Base-by-base conservation (phyloP, 116 monocot genomes). In the Zostera marina region DNA sequence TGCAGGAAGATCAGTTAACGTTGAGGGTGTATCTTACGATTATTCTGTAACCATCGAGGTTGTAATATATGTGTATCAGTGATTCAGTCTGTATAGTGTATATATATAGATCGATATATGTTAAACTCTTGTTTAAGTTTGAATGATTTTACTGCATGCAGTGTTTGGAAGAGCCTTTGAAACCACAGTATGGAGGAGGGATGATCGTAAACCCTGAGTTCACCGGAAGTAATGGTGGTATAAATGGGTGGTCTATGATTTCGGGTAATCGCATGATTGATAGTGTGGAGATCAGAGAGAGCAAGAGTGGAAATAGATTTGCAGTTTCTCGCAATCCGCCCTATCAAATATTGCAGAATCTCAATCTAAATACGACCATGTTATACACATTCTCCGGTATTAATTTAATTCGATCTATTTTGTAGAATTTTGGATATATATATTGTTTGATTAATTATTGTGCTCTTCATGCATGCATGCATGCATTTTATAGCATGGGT, bases 341-440 rank as follows among this genome's bases (percentile, higher is more conserved):
- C 44, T 70, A 76, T 9, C 71, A 72, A 38, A 9, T 77, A 20
- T 75, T 77, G 2, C 73, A 85, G 48, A 77, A 75, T 68, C 43
- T 86, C 41, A 43, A 69, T 39, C 67, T 91, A 22, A 42, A 70
- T 20, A 63, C 67, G 32, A 68, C 54, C 13, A 75, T 61, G 73
- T 54, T 75, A 44, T 85, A 91, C 65, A 79, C 91, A 9, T 69
- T 91, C 59, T 91, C 91, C 32, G 91, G 91, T 91, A 61, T 13
- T 2, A 25, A n/a, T 4, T 53, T 16, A 14, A 48, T 2, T 48
- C 10, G 17, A 14, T 49, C 15, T 46, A 0, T 41, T 0, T 11
- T 23, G 7, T 58, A 26, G 21, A 38, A 5, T 7, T 26, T 39
- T 41, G 23, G 23, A 41, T n/a, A 7, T 8, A 32, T 32, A 10